Evolutionary conservation across 805 yeast species (phyloP).

Genomic region (Suhomyces emberorum): DNA sequence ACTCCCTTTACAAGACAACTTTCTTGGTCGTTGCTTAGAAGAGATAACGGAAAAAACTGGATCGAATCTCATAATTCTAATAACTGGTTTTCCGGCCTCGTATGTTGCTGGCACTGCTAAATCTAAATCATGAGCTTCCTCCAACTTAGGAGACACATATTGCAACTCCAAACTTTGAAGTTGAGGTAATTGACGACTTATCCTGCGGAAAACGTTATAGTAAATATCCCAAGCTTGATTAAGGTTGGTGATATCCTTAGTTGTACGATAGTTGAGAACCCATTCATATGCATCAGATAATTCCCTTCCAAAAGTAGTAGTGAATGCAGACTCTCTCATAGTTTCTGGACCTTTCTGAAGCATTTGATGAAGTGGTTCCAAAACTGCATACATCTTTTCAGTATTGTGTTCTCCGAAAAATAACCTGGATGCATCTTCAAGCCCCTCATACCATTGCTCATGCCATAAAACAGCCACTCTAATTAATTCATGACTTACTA

Average conservation of each 20-base stretch:
- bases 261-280: conserved; percentile 80
- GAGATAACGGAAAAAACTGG: conserved; percentile 83
- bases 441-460: conserved; percentile 96
- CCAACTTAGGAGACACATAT: conserved; percentile 87
- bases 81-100: conserved; percentile 74
- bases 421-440: conserved; percentile 92
- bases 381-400: conserved; percentile 87
- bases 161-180: conserved; percentile 82
- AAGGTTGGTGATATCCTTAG: conserved; percentile 81
- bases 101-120: conserved; percentile 95
- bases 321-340: conserved; percentile 86
- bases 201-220: conserved; percentile 87
- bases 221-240: conserved; percentile 98
- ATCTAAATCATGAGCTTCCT: conserved; percentile 74
- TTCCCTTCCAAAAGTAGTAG: conserved; percentile 91
- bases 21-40: conserved; percentile 94
- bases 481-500: conserved; percentile 90
- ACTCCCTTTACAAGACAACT: conserved; percentile 72
- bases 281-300: conserved; percentile 90
- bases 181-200: conserved; percentile 85
- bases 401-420: conserved; percentile 94
- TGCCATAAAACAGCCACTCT: conserved; percentile 97
- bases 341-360: conserved; percentile 88
- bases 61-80: conserved; percentile 71
- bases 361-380: conserved; percentile 86